Base-by-base conservation (phyloP, 2,329 filamentous ascomycete genomes). In the Trichoderma oligosporum region DNA sequence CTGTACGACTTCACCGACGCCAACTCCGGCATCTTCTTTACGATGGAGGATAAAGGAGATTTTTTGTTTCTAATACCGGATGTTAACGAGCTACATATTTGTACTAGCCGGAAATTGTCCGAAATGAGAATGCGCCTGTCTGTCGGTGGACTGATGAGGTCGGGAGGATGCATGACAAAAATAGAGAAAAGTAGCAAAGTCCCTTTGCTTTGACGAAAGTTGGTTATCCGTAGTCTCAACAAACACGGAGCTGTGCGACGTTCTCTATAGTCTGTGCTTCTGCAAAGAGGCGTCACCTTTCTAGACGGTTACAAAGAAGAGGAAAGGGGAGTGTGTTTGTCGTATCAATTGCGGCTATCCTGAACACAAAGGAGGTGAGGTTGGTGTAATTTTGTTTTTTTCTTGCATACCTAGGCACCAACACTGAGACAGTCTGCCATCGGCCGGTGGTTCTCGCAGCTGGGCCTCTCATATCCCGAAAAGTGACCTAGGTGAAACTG, bases 221-320 rank as follows among this genome's bases (percentile, higher is more conserved):
- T 38, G 18, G 22, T 18, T 16, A n/a, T 55, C 41, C 14, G 12
- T 20, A 29, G 31, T 36, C 20, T 25, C 18, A 24, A 49, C 45
- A 57, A 57, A 52, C 54, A 57, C 35, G 46, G 54, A 12, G 39
- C 36, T 38, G 41, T 45, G 11, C n/a, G 18, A 29, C 41, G 31
- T 12, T 14, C 27, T 42, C 46, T 44, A 45, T 25, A 27, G 45
- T 49, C 35, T 41, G 45, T 49, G 45, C 45, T 27, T 22, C 36
- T 35, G 45, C n/a, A 20, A 29, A 48, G 35, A 56, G 45, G n/a
- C 29, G n/a, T 27, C 22, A 4, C 36, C 39, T 27, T 44, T 16
- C 9, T n/a, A 12, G 31, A 46, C n/a, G 6, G 18, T 16, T 38
- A 8, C 18, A 18, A 46, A 31, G 27, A 31, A 31, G 27, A 31